Base-by-base conservation (phyloP, 2,329 filamentous ascomycete species). In the Fusarium sp. region DNA sequence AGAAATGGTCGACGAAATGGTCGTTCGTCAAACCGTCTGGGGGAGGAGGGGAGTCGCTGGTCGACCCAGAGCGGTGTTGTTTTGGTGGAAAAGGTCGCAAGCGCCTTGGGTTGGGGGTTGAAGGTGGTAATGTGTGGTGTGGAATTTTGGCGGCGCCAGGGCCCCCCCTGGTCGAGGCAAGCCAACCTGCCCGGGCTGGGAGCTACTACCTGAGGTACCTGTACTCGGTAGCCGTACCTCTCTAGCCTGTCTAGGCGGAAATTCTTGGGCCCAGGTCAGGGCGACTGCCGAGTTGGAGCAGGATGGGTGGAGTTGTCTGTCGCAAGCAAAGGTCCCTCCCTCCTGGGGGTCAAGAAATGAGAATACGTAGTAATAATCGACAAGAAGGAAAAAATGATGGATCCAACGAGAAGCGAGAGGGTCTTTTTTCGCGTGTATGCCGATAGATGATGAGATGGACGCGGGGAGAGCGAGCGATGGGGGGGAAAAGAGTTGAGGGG, bases 11-110 rank as follows among this genome's bases (percentile, higher is more conserved):
- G 67, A 64, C 61, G 40, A 55, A 55, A 59, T 67, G 46, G 64
- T 62, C 27, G 42, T 23, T 46, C 8, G 63, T 64, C 58, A 50
- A 50, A 46, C 63, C 51, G 51, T 58, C 23, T 33, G 50, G 50
- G 58, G 42, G 68, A 64, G 55, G 54, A 55, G 61, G 46, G 46
- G 63, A 68, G 60, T 61, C 60, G 64, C 70, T 64, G 69, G 62
- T 74, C 62, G 57, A 69, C 67, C 71, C 58, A 64, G 68, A 53
- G 72, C 72, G 70, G 68, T 74, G 72, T 74, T 74, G 72, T 74
- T 74, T 67, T 72, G 70, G 73, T 71, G 73, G 46, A 51, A 74
- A 74, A 74, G 68, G 73, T 74, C 71, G 73, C 73, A 74, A 74
- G 73, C 71, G 71, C 73, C 64, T 62, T 57, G 64, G 40, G 68